Base-by-base conservation (phyloP, 192 early-diverging fungal species). In the Podila epicladia region DNA sequence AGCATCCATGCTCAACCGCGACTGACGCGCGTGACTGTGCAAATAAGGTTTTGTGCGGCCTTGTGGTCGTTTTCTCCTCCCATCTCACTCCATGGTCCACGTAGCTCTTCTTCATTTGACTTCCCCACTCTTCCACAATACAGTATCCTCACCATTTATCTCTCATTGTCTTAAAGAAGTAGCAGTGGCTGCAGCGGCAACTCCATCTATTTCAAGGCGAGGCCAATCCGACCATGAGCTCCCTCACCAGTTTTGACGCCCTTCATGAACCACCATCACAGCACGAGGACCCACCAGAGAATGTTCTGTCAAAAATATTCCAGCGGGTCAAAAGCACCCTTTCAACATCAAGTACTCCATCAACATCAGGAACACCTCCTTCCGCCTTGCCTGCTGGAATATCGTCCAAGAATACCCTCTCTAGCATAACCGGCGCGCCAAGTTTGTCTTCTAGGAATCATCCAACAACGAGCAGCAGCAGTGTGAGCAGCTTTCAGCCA, bases 251-350 rank as follows among this genome's bases (percentile, higher is more conserved):
- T 45, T 80, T 80, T 33, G 71, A 80, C 60, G 77, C 67, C 13
- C 77, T 80, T 11, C 71, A 73, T 35, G 77, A 80, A 55, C 77
- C 75, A 55, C 77, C 75, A 58, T 49, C 76, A 17, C 65, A 72
- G 8, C 49, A 65, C 4, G 77, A 80, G 20, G 77, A 80, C 28
- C 77, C 51, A 20, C 71, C 70, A 38, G 89, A 87, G 72, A 86
- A 84, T 50, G 87, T 87, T 6, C 71, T 90, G 28, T 85, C 86
- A 61, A 90, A 89, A 50, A 66, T 90, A 63, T 87, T 89, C 68
- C 85, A 84, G 24, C 82, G 83, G 19, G 86, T 90, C 58, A 89
- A 82, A 31, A 85, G 69, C 65, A 83, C 86, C 0, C 82, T 88
- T 48, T 61, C 71, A 9, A 67, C 77, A 13, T n/a, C 65, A 50